A percentile compares a stretch with the other conserved stretches of the same genome.
phyloP scores from a whole-genome alignment of 345 rosid genomes.

The Citrus inodora region DNA sequence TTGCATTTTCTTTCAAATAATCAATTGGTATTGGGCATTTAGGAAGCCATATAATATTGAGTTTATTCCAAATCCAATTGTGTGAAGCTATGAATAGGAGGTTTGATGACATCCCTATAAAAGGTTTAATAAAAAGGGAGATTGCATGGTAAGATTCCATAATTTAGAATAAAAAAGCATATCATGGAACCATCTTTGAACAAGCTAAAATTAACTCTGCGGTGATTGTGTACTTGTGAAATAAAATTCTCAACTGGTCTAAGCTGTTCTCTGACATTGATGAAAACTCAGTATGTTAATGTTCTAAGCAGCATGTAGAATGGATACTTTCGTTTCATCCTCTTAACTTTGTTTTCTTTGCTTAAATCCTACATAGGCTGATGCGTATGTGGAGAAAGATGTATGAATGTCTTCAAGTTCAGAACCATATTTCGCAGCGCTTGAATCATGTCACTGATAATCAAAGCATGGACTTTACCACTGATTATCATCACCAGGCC shows the following conservation, averaged over 20 bases:
- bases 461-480: conserved; percentile 45
- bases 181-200: no score
- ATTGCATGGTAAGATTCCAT: no score
- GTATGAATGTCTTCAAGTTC: conserved; percentile 76
- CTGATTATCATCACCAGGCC: conserved; percentile 71
- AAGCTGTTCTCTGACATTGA: background rate
- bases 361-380: conserved; percentile 38
- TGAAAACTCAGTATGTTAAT: background rate
- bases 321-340: background rate
- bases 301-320: background rate
- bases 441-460: conserved; percentile 53
- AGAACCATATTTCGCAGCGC: conserved; percentile 64
- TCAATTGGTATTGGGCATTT: background rate
- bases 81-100: background rate
- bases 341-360: background rate
- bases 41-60: background rate
- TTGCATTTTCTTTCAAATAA: background rate
- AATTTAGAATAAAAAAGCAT: background rate
- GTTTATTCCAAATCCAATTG: background rate
- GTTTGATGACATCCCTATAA: no score
- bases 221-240: background rate
- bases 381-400: conserved; percentile 72
- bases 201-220: background rate
- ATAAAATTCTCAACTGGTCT: background rate
- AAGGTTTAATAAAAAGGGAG: no score